Evolutionary conservation across 768 basidiomycete species (phyloP).

Genomic region (Boletus reticuloceps): DNA sequence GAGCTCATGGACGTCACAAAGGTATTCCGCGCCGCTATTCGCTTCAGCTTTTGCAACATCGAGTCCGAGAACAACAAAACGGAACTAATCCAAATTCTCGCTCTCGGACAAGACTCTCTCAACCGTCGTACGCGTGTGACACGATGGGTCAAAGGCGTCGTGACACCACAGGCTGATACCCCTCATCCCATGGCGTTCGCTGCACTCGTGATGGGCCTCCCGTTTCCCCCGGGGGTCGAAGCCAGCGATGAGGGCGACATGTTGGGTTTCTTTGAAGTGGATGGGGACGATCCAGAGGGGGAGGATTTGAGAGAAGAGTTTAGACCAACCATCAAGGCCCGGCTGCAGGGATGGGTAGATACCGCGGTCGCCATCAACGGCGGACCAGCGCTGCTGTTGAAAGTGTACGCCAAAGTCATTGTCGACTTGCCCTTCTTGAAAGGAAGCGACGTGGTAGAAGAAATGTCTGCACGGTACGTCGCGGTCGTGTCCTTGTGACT

Average conservation of each 20-base stretch:
- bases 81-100: slow-evolving; percentile 46
- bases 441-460: slow-evolving; percentile 49
- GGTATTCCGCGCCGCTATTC: slow-evolving; percentile 43
- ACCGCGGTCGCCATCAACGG: slow-evolving; percentile 40
- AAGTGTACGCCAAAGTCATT: slow-evolving; percentile 43
- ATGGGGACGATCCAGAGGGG: slow-evolving; percentile 51
- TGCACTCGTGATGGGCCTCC: slow-evolving; percentile 61
- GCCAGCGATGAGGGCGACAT: slow-evolving; percentile 45
- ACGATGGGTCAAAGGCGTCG: slow-evolving; percentile 49
- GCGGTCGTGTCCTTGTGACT: not conserved
- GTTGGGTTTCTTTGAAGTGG: slow-evolving; percentile 49
- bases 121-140: slow-evolving; percentile 48
- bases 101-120: slow-evolving; percentile 36
- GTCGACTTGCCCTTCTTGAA: slow-evolving; percentile 58
- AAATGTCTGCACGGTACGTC: slow-evolving; percentile 54
- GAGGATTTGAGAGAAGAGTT: slow-evolving; percentile 63
- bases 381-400: slow-evolving; percentile 35
- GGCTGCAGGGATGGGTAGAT: slow-evolving; percentile 58
- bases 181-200: slow-evolving; percentile 59
- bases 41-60: slow-evolving; percentile 46
- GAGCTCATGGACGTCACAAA: slow-evolving; percentile 49
- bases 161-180: slow-evolving; percentile 36
- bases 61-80: slow-evolving; percentile 38
- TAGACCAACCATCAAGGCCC: slow-evolving; percentile 51
- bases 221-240: slow-evolving; percentile 37